Base-by-base conservation (phyloP, 768 basidiomycete genomes). In the Pisolithus albus region DNA sequence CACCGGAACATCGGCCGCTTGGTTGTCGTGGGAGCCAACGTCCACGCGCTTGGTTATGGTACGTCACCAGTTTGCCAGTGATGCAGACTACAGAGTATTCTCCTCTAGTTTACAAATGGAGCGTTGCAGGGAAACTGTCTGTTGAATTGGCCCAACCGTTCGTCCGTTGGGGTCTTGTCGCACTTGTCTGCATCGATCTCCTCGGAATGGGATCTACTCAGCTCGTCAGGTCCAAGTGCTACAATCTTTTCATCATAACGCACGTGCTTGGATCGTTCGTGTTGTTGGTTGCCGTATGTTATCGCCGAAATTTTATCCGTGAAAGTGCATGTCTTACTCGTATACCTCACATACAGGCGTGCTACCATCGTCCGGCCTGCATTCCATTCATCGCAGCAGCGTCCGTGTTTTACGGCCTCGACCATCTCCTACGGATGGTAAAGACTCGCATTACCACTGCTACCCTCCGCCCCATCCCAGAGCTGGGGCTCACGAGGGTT, bases 1-100 rank as follows among this genome's bases (percentile, higher is more conserved):
- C 88, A 92, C 65, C 81, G 88, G 19, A 82, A 82, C 63, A 68
- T 76, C 3, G 88, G 85, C 10, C 69, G 75, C 21, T 64, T 84
- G 44, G 63, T 84, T 30, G 74, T 85, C n/a, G 57, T 86, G 18
- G 77, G 77, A 19, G 72, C 72, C 4, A 79, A 85, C 50, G 61
- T 84, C 23, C 86, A 87, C 60, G 67, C 75, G 2, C 47, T 84
- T 13, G 76, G 78, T n/a, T 81, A 73, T 54, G 68, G 85, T 80
- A 61, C 51, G 76, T 75, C 24, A 34, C 24, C 37, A 32, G 26
- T 10, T 26, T 10, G 19, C 19, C 18, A 11, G n/a, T 34, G 47
- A 32, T 18, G 45, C 37, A 47, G 3, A 51, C 36, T 19, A 49
- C 3, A 7, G 32, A 16, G 24, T 3, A 16, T 18, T 10, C 13